Evolutionary conservation across 805 yeast species (phyloP), one percentile per base, ranked within the genome.

Genomic region (Zygotorulaspora sp.): DNA sequence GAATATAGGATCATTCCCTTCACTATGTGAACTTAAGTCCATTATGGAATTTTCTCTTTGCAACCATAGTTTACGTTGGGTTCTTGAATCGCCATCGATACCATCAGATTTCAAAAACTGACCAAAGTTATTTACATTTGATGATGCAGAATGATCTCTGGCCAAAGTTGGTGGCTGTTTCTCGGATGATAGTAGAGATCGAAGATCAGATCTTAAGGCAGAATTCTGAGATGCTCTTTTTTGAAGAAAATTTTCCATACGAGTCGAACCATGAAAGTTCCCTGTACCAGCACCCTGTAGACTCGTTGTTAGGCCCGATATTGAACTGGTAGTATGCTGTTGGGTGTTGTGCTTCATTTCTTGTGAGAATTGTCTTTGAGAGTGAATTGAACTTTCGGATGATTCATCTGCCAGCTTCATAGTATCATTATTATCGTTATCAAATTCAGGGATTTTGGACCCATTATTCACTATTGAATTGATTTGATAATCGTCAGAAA

Each of bases 31-130:
- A 26, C 49, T 54, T 6, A 79, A 60, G 55, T 81, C 89, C 63
- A 80, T 65, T 28, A 82, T 64, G 2, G 85, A 77, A 50, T 76
- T 80, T 48, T 83, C 90, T 47, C 90, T 68, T 57, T 83, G 95
- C 22, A 86, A 65, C 95, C 95, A 85, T 35, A 87, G 69, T 45
- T 80, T 74, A 54, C 83, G 92, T 54, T 86, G 95, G 0, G 95
- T 84, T 62, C 95, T 70, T 1, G 85, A 78, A 43, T 79, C 84
- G 19, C 65, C 57, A 36, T 65, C 65, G 30, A 49, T 48, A 0
- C 62, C 60, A 26, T 63, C 66, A 3, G 65, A 36, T 44, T 62
- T 63, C 38, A 72, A 50, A 53, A 67, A 70, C 27, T 66, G 63
- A 8, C 65, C 57, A 47, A 72, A 71, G 43, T 70, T 66, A 27